phyloP scores from a whole-genome alignment of 2,329 filamentous ascomycete species.

The Stagonosporopsis rhizophila region DNA sequence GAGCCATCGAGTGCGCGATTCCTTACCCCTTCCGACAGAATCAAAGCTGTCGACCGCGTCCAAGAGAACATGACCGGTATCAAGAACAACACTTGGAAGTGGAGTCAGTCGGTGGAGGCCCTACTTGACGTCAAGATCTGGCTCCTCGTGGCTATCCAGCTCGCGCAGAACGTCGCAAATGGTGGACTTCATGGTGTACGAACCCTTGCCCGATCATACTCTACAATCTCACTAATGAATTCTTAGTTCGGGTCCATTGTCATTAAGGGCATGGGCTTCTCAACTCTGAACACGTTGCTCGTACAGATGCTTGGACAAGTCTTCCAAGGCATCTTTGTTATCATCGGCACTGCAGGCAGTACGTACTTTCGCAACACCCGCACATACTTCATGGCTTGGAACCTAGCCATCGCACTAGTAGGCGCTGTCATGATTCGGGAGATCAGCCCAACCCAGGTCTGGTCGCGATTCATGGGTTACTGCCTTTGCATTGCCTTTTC shows the following conservation, averaged over 20 bases:
- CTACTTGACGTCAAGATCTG: constrained; percentile 53
- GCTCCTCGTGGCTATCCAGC: constrained; percentile 34
- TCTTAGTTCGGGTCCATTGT: constrained; percentile 31
- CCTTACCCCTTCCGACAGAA: constrained; percentile 18
- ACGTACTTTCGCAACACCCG: constrained; percentile 20
- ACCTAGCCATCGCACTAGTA: constrained; percentile 26
- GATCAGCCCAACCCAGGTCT: constrained; percentile 15
- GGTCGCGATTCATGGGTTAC: constrained; percentile 36
- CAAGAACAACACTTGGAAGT: constrained; percentile 57
- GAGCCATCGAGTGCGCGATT: constrained; percentile 24
- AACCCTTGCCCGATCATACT: not conserved
- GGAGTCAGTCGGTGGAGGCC: constrained; percentile 51
- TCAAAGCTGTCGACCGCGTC: constrained; percentile 47
- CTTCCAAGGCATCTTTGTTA: constrained; percentile 25
- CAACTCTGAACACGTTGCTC: constrained; percentile 35
- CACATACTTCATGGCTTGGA: constrained; percentile 25
- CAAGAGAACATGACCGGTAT: constrained; percentile 57
- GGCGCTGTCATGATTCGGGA: constrained; percentile 37
- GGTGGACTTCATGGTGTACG: constrained; percentile 31
- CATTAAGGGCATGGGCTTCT: constrained; percentile 47
- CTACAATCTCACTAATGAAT: not conserved
- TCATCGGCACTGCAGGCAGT: constrained; percentile 24
- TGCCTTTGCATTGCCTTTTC: constrained; percentile 40
- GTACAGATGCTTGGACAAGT: constrained; percentile 25
- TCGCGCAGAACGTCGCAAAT: constrained; percentile 45